Percentiles rank a stretch among this genome's conserved stretches.
phyloP scores from a whole-genome alignment of 371 early-diverging fungal species.

The Rhizopus sp. region DNA sequence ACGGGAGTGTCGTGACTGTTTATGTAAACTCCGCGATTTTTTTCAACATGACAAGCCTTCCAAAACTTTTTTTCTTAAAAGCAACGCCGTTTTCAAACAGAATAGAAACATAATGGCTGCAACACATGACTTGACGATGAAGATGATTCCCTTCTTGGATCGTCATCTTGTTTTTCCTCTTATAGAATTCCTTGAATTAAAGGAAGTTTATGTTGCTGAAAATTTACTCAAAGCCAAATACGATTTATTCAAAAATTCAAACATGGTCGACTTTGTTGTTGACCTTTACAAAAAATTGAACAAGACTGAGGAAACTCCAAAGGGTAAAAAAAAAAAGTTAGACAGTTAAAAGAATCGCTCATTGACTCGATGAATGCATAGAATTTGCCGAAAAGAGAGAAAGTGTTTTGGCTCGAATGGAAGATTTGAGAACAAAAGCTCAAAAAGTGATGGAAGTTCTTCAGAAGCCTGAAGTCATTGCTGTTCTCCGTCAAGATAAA shows the following conservation, averaged over 20 bases:
- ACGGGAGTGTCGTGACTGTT: no score
- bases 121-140: slow-evolving; percentile 81
- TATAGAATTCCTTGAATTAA: slow-evolving; percentile 81
- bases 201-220: slow-evolving; percentile 76
- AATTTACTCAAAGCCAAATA: slow-evolving; percentile 86
- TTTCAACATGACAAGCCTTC: slow-evolving; percentile 9
- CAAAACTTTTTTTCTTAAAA: slow-evolving; percentile 9
- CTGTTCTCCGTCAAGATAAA: slow-evolving; percentile 90
- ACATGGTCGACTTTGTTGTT: slow-evolving; percentile 92
- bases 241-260: slow-evolving; percentile 82
- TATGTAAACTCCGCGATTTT: no score
- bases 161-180: slow-evolving; percentile 90
- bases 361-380: slow-evolving; percentile 9
- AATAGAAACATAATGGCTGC: slow-evolving; percentile 53
- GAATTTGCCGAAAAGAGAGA: slow-evolving; percentile 78
- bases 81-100: slow-evolving; percentile 1
- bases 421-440: slow-evolving; percentile 75
- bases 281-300: slow-evolving; percentile 80
- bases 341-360: not conserved
- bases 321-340: slow-evolving; percentile 41
- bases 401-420: slow-evolving; percentile 71
- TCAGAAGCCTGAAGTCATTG: slow-evolving; percentile 88
- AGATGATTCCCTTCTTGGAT: slow-evolving; percentile 89
- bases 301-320: slow-evolving; percentile 65
- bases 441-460: slow-evolving; percentile 85